These are phyloP conservation scores for Diacronema lutheri DNA, from an alignment of 78 protist species.

Conservation along the genomic window DNA sequence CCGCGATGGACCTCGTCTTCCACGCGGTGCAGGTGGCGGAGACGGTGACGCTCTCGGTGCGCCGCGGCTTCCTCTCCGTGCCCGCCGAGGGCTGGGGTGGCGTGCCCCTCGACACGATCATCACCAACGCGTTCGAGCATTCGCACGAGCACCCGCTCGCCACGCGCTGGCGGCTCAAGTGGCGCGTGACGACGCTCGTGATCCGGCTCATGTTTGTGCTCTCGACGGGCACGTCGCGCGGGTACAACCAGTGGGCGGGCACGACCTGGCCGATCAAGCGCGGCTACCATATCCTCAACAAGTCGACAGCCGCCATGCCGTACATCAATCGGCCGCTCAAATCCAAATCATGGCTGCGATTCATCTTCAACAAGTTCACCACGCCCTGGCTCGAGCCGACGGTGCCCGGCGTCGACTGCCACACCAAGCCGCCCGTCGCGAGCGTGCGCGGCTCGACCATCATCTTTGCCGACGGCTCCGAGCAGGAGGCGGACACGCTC, in stretches of 20 bases:
- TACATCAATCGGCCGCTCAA: constrained; percentile 35
- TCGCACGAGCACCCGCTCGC: constrained; percentile 33
- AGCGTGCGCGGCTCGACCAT: neutral
- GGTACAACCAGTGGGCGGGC: neutral
- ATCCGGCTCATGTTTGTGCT: constrained; percentile 4
- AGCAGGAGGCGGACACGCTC: neutral
- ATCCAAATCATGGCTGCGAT: neutral
- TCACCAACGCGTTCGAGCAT: constrained; percentile 49
- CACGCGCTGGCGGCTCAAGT: constrained; percentile 3
- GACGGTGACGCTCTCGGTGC: neutral
- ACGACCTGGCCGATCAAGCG: neutral
- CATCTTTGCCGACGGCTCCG: neutral
- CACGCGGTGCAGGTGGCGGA: neutral
- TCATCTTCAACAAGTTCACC: neutral
- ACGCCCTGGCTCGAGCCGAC: neutral
- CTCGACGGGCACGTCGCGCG: neutral
- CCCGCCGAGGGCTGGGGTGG: neutral
- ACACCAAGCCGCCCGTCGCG: neutral
- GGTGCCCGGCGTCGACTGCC: neutral
- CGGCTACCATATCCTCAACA: constrained; percentile 44
- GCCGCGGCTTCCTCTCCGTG: neutral
- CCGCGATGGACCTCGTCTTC: constrained; percentile 10
- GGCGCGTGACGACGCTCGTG: constrained; percentile 9
- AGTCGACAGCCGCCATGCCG: constrained; percentile 43
- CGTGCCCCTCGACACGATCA: constrained; percentile 38